Evolutionary conservation across 2,329 filamentous ascomycete species (phyloP), one percentile per base, ranked within the genome.

Genomic region (Cercospora sojina): DNA sequence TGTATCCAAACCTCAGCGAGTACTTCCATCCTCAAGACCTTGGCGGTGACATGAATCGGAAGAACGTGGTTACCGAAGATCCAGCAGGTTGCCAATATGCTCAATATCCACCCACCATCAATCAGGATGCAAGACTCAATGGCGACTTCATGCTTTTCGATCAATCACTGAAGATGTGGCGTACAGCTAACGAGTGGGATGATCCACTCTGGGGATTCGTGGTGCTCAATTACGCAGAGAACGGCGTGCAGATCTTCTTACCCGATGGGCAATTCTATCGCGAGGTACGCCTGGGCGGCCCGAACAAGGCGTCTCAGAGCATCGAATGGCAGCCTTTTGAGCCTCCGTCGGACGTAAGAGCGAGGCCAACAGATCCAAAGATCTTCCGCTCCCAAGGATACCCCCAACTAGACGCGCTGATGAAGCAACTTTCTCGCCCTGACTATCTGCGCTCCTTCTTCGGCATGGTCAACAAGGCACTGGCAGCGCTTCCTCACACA

Each of bases 391-490:
- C 23, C 3, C 43, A 51, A n/a, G 62, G 38, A 3, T 59, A 25
- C 18, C 55, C 62, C 3, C 62, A 64, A 38, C 41, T 64, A 5
- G 57, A 59, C 16, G 41, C 35, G n/a, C 29, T 60, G 3, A 51
- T 64, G 38, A 53, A 59, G 9, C 55, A 51, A 20, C 62, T 64
- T 25, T 20, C 55, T 2, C n/a, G 51, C 79, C 3, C 31, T 3
- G 0, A 62, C 2, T 81, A 79, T 55, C 71, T 81, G 1, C 20
- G 66, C 0, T 71, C 70, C 0, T 78, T 82, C 67, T 72, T 76
- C 63, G 23, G 71, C 59, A 82, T 81, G 78, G 74, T 82, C n/a
- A 76, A 73, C 0, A 64, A 49, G 2, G 73, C 79, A 0, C 66
- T 75, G 5, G 65, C 72, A 2, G 75, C 67, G 0, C 57, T 75